Base-by-base conservation (phyloP, 768 basidiomycete species). In the Tubosaeta sp. region DNA sequence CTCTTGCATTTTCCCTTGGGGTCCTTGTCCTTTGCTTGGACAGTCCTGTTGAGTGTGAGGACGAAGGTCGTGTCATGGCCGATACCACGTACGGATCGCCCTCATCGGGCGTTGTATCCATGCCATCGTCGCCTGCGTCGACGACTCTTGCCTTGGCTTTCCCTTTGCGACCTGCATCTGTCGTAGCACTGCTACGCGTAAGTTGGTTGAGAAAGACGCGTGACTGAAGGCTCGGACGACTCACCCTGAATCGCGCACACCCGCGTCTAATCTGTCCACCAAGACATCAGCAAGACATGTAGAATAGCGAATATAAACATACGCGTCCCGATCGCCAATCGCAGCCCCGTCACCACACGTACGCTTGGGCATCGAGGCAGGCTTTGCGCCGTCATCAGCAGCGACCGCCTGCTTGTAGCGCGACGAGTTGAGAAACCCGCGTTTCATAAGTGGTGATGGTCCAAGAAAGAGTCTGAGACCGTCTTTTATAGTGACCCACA, bases 401-500 rank as follows among this genome's bases (percentile, higher is more conserved):
- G 47, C 52, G 22, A 61, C 49, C 10, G 35, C 43, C 12, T 22
- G 38, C 35, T 61, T 59, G 31, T 44, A 53, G 16, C 50, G 55
- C 0, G 44, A 0, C 2, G 51, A 49, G 27, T 60, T 61, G 27
- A 59, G 29, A 29, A 67, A 59, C 0, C 60, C 63, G 4, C 60
- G 62, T 35, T 59, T 59, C 65, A 66, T 67, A 19, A 18, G 36
- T 4, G 36, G 8, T 38, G 35, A 11, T 36, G 35, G 35, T 36
- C 35, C n/a, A 34, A 13, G 16, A 11, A n/a, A 6, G 19, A 38
- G 36, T 19, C 3, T 40, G 39, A 16, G 14, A 40, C 21, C 36
- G 27, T 27, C 27, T 27, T 27, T 27, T 27, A 27, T 27, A 27
- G n/a, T n/a, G n/a, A n/a, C n/a, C n/a, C n/a, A n/a, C n/a, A n/a